phyloP scores from a whole-genome alignment of 2,329 filamentous ascomycete species.

The Kalmusia sp. region DNA sequence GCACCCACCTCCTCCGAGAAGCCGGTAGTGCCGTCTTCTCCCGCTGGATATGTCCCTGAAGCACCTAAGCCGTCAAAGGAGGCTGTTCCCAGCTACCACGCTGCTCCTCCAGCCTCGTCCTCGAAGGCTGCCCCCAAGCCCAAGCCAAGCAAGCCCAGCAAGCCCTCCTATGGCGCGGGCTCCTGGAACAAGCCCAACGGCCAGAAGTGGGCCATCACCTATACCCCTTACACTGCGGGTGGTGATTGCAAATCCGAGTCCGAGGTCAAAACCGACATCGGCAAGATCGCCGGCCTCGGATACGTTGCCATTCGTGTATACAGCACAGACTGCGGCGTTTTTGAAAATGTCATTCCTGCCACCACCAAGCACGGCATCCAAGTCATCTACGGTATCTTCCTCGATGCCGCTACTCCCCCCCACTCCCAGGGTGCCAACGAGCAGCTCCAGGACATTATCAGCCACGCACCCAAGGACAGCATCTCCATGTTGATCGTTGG shows the following conservation, averaged over 20 bases:
- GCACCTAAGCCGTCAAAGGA: slow-evolving; percentile 15
- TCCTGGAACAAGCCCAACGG: slow-evolving; percentile 50
- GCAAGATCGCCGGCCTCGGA: slow-evolving; percentile 51
- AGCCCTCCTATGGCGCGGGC: slow-evolving; percentile 21
- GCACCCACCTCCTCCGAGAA: slow-evolving; percentile 17
- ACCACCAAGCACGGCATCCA: slow-evolving; percentile 71
- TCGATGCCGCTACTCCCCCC: slow-evolving; percentile 62
- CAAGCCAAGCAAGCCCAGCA: slow-evolving; percentile 40
- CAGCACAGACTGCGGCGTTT: slow-evolving; percentile 87
- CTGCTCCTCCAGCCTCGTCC: slow-evolving; percentile 22
- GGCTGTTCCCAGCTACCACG: slow-evolving; percentile 20
- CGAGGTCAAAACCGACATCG: slow-evolving; percentile 51
- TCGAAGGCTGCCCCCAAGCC: slow-evolving; percentile 32
- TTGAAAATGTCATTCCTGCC: slow-evolving; percentile 76
- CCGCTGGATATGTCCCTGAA: slow-evolving; percentile 11
- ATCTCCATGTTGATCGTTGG: slow-evolving; percentile 84
- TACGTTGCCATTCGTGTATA: slow-evolving; percentile 81
- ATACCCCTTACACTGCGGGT: slow-evolving; percentile 54
- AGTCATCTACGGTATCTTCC: slow-evolving; percentile 88
- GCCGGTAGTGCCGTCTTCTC: slow-evolving; percentile 14
- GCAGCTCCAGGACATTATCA: slow-evolving; percentile 77
- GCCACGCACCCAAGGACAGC: slow-evolving; percentile 72
- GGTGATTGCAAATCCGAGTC: slow-evolving; percentile 52
- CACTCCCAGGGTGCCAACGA: slow-evolving; percentile 64
- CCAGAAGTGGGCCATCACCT: slow-evolving; percentile 57